phyloP scores from a whole-genome alignment of 176 grass and related monocot genomes.

The Elaeis guineensis region DNA sequence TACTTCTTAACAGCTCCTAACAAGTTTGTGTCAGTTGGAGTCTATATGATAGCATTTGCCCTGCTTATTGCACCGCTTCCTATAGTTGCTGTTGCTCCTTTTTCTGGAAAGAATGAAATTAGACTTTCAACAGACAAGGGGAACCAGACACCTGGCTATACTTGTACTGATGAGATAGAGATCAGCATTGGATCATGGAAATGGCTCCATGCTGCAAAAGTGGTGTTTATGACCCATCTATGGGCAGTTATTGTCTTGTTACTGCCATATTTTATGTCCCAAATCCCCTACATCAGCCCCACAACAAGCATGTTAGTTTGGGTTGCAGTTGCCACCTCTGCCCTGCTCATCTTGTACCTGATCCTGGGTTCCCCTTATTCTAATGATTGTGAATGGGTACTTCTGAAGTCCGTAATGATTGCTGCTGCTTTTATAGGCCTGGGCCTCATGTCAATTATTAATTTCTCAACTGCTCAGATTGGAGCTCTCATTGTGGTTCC shows the following conservation, averaged over 20 bases:
- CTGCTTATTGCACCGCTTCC: slow-evolving; percentile 69
- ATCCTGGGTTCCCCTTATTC: slow-evolving; percentile 53
- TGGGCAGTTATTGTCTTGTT: slow-evolving; percentile 70
- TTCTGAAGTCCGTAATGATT: slow-evolving; percentile 73
- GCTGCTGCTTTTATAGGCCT: slow-evolving; percentile 56
- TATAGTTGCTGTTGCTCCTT: slow-evolving; percentile 76
- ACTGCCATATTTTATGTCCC: slow-evolving; percentile 57
- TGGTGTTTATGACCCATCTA: slow-evolving; percentile 56
- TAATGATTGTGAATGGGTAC: slow-evolving; percentile 57
- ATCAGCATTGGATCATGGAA: slow-evolving; percentile 42
- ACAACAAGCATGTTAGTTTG: slow-evolving; percentile 37
- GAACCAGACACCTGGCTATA: background rate
- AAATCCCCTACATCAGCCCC: slow-evolving; percentile 38
- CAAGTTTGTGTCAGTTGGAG: slow-evolving; percentile 93
- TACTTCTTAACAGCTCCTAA: slow-evolving; percentile 84
- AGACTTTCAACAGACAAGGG: slow-evolving; percentile 4
- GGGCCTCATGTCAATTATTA: slow-evolving; percentile 93
- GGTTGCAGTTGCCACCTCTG: slow-evolving; percentile 36
- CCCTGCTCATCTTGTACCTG: slow-evolving; percentile 36
- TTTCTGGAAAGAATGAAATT: slow-evolving; percentile 28
- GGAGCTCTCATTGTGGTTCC: slow-evolving; percentile 71
- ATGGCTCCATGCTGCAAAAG: slow-evolving; percentile 82
- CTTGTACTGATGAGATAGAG: background rate
- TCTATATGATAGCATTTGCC: slow-evolving; percentile 95
- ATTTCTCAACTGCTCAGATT: slow-evolving; percentile 84